Percentiles rank a stretch among this genome's conserved stretches.
Evolutionary conservation across 176 grass and related monocot species (phyloP).

Genomic region (Chrysopogon serrulatus): DNA sequence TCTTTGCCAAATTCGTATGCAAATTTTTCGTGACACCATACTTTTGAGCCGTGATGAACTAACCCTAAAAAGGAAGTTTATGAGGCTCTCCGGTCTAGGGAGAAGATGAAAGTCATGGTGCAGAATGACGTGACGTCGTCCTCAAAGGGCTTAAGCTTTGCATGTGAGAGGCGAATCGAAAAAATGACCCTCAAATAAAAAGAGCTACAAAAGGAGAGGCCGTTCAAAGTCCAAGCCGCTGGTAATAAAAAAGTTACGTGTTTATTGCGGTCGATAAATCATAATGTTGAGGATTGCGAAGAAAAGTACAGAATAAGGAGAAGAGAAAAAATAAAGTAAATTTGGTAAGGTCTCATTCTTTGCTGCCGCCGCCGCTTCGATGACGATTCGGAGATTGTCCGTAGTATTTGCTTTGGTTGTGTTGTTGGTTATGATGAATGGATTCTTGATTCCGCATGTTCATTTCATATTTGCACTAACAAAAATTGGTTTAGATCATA

Average conservation of each 20-base stretch:
- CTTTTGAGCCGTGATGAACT: too few relatives aligned
- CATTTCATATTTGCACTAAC: too few relatives aligned
- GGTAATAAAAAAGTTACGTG: neutral
- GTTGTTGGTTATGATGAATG: too few relatives aligned
- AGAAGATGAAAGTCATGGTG: constrained; percentile 20
- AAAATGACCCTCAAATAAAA: neutral
- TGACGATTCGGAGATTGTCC: too few relatives aligned
- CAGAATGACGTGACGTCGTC: neutral
- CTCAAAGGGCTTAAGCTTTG: neutral
- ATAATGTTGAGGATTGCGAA: neutral
- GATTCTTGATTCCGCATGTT: too few relatives aligned
- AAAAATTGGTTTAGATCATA: too few relatives aligned
- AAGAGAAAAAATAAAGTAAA: neutral
- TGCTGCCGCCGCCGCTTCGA: neutral
- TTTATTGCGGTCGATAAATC: neutral
- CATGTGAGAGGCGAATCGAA: neutral
- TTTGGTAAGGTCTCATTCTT: neutral
- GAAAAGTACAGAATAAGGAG: neutral
- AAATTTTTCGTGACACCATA: too few relatives aligned
- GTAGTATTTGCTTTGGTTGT: too few relatives aligned
- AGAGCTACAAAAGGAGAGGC: neutral
- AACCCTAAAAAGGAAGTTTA: too few relatives aligned
- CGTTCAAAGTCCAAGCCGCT: neutral
- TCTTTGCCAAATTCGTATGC: too few relatives aligned
- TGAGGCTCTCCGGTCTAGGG: neutral